A percentile compares a stretch with the other conserved stretches of the same genome.
These are phyloP conservation scores for Sclerospora graminicola DNA, from an alignment of 352 stramenopile species.

Conservation along the genomic window DNA sequence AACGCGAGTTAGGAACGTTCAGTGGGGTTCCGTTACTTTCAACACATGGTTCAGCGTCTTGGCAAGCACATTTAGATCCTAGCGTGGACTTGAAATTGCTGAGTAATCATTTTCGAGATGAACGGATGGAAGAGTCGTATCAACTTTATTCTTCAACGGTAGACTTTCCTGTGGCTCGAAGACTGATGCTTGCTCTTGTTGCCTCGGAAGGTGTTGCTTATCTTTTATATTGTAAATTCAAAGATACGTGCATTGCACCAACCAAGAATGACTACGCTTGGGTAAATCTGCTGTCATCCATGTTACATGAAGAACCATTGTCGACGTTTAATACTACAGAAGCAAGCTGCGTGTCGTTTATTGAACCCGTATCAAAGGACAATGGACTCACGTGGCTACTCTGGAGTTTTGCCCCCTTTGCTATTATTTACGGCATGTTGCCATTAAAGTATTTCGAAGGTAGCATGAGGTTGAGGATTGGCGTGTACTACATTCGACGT, in stretches of 20 bases:
- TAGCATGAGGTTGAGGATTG: slow-evolving; percentile 54
- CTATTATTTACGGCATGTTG: slow-evolving; percentile 44
- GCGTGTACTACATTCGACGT: slow-evolving; percentile 63
- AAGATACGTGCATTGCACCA: slow-evolving; percentile 26
- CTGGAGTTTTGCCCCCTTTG: slow-evolving; percentile 56
- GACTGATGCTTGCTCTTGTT: slow-evolving; percentile 54
- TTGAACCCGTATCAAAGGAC: slow-evolving; percentile 16
- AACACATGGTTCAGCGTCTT: slow-evolving; percentile 26
- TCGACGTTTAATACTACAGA: slow-evolving; percentile 4
- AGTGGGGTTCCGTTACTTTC: slow-evolving; percentile 25
- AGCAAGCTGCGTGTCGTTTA: slow-evolving; percentile 23
- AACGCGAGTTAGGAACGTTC: not conserved
- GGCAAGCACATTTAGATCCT: slow-evolving; percentile 46
- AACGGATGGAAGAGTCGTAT: slow-evolving; percentile 65
- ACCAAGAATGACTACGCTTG: slow-evolving; percentile 21
- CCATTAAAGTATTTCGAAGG: slow-evolving; percentile 61
- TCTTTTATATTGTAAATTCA: slow-evolving; percentile 37
- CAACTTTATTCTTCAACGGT: slow-evolving; percentile 68
- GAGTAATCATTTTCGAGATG: slow-evolving; percentile 65
- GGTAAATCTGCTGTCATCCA: slow-evolving; percentile 11
- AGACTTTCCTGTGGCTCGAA: slow-evolving; percentile 45
- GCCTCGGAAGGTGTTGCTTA: slow-evolving; percentile 43
- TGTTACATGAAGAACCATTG: slow-evolving; percentile 9
- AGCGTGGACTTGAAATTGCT: slow-evolving; percentile 37
- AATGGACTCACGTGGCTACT: slow-evolving; percentile 27